Base-by-base conservation (phyloP, 2,329 filamentous ascomycete species). In the Cercospora nicotianae region DNA sequence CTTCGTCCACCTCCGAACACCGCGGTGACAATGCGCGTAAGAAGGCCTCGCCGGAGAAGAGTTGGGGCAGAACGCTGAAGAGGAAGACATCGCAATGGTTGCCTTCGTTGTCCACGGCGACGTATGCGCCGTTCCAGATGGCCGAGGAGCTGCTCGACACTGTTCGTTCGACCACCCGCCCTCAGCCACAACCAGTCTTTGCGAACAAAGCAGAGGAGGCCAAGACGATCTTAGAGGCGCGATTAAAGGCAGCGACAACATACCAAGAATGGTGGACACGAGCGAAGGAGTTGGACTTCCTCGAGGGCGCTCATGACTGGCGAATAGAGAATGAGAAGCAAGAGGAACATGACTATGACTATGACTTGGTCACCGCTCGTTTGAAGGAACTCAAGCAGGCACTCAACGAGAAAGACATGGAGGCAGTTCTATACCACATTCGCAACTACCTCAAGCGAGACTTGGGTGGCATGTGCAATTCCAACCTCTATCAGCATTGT, bases 401-500 rank as follows among this genome's bases (percentile, higher is more conserved):
- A 1, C 69, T 71, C 36, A 57, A 68, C 20, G 60, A 33, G n/a
- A 63, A 62, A n/a, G 63, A 73, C 26, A 68, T 69, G 60, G 69
- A 72, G 26, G 67, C 67, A 18, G 70, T 73, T 66, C 42, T 73
- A 16, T 61, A 62, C 20, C 67, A 70, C 48, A 69, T 73, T 28
- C 72, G 72, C 33, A 68, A 68, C 26, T 58, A 68, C 36, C 68
- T 73, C 30, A 71, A 72, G 60, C 60, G 72, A 31, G 72, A 73
- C 55, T 55, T 73, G 18, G 72, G 70, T 10, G 72, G 70, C 26
- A 73, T 73, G 69, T 71, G 70, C 65, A 68, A 71, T 7, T 65
- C 68, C 13, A 67, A 60, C 5, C 66, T 73, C n/a, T 73, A 72
- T 39, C 66, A 68, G 36, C 70, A 72, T n/a, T 67, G 64, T 28